phyloP scores from a whole-genome alignment of 1,284 basidiomycete genomes.

The Laetiporus sulphureus region DNA sequence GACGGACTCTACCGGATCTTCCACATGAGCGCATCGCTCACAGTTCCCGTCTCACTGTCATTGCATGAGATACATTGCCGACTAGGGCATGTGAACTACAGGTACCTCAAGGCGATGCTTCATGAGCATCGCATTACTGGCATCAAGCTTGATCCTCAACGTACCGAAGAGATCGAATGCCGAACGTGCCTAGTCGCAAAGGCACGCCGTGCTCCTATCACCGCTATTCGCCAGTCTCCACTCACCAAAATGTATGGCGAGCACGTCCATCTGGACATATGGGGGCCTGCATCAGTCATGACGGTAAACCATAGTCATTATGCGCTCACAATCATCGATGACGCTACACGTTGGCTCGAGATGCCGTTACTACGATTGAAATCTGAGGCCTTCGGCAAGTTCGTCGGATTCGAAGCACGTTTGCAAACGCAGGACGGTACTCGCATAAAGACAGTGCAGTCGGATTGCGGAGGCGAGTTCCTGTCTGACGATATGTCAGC shows the following conservation, averaged over 20 bases:
- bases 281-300: slow-evolving; percentile 27
- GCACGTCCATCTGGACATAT: slow-evolving; percentile 30
- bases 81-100: slow-evolving; percentile 26
- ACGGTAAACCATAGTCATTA: slow-evolving; percentile 21
- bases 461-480: slow-evolving; percentile 17
- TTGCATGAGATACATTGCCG: slow-evolving; percentile 24
- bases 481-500: no score
- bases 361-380: neutral
- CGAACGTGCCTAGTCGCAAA: slow-evolving; percentile 30
- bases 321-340: slow-evolving; percentile 13
- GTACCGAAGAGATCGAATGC: slow-evolving; percentile 8
- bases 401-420: neutral
- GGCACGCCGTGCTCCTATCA: slow-evolving; percentile 21
- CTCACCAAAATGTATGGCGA: slow-evolving; percentile 23
- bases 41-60: neutral
- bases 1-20: slow-evolving; percentile 1
- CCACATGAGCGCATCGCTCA: neutral
- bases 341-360: neutral
- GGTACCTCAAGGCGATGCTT: slow-evolving; percentile 17
- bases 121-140: slow-evolving; percentile 23
- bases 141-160: slow-evolving; percentile 16
- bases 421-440: slow-evolving; percentile 6
- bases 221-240: slow-evolving; percentile 24
- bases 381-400: slow-evolving; percentile 1
- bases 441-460: slow-evolving; percentile 9